These are phyloP conservation scores for Psilocybe cyanescens DNA, from an alignment of 768 basidiomycete species.

Conservation along the genomic window DNA sequence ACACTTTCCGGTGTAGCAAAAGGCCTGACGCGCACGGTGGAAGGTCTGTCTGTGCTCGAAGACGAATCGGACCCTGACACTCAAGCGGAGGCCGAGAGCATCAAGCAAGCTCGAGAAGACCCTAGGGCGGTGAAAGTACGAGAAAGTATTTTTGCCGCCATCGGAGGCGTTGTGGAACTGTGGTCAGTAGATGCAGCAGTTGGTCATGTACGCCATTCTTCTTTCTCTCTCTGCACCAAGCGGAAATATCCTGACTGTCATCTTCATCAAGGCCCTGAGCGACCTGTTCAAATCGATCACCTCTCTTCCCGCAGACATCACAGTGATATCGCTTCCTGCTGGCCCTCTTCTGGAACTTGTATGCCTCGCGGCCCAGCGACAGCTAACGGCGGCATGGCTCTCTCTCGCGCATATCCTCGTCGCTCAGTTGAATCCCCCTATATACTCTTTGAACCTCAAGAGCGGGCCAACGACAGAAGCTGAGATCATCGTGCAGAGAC, in stretches of 20 bases:
- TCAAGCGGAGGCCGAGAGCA: constrained; percentile 51
- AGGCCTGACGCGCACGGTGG: constrained; percentile 80
- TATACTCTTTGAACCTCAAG: constrained; percentile 51
- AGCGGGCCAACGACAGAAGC: constrained; percentile 58
- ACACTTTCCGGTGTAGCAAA: constrained; percentile 85
- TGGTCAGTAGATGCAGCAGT: constrained; percentile 84
- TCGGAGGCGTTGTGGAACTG: constrained; percentile 64
- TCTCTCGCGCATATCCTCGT: constrained; percentile 80
- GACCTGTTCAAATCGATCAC: constrained; percentile 88
- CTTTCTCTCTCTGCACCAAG: neutral
- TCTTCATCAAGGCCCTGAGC: constrained; percentile 63
- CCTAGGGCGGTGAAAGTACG: constrained; percentile 64
- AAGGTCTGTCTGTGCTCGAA: constrained; percentile 63
- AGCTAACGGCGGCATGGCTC: constrained; percentile 84
- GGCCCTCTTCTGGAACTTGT: constrained; percentile 82
- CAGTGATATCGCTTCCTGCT: constrained; percentile 80
- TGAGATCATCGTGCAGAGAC: constrained; percentile 54
- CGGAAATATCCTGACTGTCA: neutral
- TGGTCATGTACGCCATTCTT: constrained; percentile 62
- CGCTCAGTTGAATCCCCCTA: constrained; percentile 81
- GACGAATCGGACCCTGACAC: constrained; percentile 57
- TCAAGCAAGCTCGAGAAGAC: constrained; percentile 68
- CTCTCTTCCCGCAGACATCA: constrained; percentile 74
- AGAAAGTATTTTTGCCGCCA: constrained; percentile 62
- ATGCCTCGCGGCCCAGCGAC: constrained; percentile 70